These are phyloP conservation scores for Chlamydomonas applanata DNA, from an alignment of 139 green algal species.

Conservation along the genomic window DNA sequence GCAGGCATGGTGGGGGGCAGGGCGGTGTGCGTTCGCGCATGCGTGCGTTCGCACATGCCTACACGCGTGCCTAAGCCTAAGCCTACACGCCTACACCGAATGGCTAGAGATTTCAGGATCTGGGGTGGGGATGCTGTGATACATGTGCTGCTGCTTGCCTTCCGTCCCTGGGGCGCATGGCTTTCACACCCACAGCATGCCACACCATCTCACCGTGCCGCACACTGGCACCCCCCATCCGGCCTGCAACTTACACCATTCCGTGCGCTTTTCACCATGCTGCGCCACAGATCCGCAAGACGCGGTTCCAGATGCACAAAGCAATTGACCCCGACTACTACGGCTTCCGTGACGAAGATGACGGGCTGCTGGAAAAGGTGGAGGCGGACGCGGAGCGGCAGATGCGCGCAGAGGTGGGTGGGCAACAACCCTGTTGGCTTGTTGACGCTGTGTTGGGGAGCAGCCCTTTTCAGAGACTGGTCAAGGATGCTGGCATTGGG, in stretches of 20 bases:
- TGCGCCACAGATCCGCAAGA: slow-evolving; percentile 28
- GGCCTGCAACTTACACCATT: too few relatives aligned
- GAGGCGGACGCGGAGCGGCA: slow-evolving; percentile 75
- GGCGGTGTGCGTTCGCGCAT: too few relatives aligned
- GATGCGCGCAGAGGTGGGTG: slow-evolving; percentile 52
- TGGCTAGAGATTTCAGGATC: too few relatives aligned
- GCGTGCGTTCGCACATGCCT: too few relatives aligned
- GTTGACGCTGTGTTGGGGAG: not conserved
- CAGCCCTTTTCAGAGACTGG: not conserved
- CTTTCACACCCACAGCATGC: too few relatives aligned
- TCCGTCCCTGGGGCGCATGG: too few relatives aligned
- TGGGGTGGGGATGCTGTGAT: too few relatives aligned
- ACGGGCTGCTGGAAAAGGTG: slow-evolving; percentile 79
- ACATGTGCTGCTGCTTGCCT: too few relatives aligned
- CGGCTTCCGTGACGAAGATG: slow-evolving; percentile 94
- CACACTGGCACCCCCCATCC: too few relatives aligned
- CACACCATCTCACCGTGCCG: too few relatives aligned
- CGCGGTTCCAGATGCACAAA: slow-evolving; percentile 83
- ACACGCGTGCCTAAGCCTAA: too few relatives aligned
- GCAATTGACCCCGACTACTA: slow-evolving; percentile 96
- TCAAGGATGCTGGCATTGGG: not conserved
- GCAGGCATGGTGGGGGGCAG: not conserved
- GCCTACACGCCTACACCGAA: too few relatives aligned
- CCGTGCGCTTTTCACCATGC: not conserved
- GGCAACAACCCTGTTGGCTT: not conserved